phyloP scores from a whole-genome alignment of 148 eudicot species.

The Salicornia ramosissima region DNA sequence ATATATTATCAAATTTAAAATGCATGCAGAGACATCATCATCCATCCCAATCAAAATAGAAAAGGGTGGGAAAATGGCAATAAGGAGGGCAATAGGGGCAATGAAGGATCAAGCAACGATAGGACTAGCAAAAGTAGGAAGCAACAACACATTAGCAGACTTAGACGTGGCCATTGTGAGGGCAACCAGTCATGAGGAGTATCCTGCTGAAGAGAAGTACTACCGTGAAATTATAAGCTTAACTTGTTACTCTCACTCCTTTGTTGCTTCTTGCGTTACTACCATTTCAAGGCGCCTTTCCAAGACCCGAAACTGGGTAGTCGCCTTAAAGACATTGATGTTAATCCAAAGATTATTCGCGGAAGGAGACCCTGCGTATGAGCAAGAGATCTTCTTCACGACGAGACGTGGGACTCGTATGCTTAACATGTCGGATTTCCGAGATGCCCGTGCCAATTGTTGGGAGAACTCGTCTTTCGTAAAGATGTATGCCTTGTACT shows the following conservation, averaged over 20 bases:
- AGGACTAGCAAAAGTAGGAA: conserved; percentile 67
- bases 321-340: conserved; percentile 77
- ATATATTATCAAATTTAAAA: no score
- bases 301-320: conserved; percentile 86
- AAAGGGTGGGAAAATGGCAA: conserved; percentile 21
- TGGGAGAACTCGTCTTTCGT: conserved; percentile 91
- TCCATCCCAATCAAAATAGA: background rate
- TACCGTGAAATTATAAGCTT: conserved; percentile 62
- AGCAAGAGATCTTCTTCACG: conserved; percentile 74
- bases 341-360: conserved; percentile 56
- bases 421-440: conserved; percentile 72
- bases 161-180: conserved; percentile 82
- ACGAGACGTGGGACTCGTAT: conserved; percentile 84
- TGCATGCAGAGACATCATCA: background rate
- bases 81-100: conserved; percentile 81
- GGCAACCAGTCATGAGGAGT: conserved; percentile 81
- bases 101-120: conserved; percentile 90
- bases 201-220: conserved; percentile 69
- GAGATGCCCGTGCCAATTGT: conserved; percentile 50
- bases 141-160: conserved; percentile 55
- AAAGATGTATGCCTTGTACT: conserved; percentile 56
- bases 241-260: conserved; percentile 56
- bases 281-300: conserved; percentile 57
- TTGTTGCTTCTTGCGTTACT: conserved; percentile 45
- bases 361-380: conserved; percentile 70